Evolutionary conservation across 2,329 filamentous ascomycete species (phyloP).

Genomic region (Fusarium devonianum): DNA sequence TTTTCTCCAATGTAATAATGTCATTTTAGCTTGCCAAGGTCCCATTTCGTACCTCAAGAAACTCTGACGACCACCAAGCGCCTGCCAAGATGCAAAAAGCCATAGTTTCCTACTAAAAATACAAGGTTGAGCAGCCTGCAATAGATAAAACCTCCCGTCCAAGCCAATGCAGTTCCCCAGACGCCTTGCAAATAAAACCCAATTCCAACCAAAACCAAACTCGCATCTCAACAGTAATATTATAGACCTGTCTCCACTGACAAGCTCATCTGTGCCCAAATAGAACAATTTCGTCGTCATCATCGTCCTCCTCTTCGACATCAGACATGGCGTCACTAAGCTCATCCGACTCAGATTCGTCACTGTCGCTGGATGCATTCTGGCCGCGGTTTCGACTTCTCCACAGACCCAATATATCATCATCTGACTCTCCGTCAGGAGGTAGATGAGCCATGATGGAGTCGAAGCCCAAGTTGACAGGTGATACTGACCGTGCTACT

Average conservation of each 20-base stretch:
- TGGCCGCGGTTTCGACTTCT: conserved; percentile 54
- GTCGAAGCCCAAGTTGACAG: conserved; percentile 42
- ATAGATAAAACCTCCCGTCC: conserved; percentile 20
- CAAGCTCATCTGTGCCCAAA: conserved; percentile 56
- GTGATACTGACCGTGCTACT: conserved; percentile 55
- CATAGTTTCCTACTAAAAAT: conserved; percentile 18
- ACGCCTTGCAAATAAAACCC: conserved; percentile 36
- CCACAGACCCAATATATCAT: conserved; percentile 67
- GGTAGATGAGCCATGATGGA: conserved; percentile 38
- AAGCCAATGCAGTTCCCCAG: conserved; percentile 25
- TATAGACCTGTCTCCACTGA: conserved; percentile 4
- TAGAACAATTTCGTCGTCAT: conserved; percentile 59
- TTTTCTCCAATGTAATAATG: conserved; percentile 10
- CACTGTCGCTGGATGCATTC: conserved; percentile 57
- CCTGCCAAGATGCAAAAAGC: conserved; percentile 24
- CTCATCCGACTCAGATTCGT: conserved; percentile 55
- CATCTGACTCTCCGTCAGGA: conserved; percentile 57
- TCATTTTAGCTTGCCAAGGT: conserved; percentile 9
- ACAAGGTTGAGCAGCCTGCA: conserved; percentile 17
- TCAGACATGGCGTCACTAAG: conserved; percentile 52
- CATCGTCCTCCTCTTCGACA: conserved; percentile 55
- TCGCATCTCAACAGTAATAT: conserved; percentile 2
- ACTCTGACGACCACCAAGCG: conserved; percentile 16
- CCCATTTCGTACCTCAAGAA: conserved; percentile 7
- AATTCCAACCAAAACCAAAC: conserved; percentile 5